phyloP scores from a whole-genome alignment of 2,329 filamentous ascomycete genomes.

The Penicillium sp. region DNA sequence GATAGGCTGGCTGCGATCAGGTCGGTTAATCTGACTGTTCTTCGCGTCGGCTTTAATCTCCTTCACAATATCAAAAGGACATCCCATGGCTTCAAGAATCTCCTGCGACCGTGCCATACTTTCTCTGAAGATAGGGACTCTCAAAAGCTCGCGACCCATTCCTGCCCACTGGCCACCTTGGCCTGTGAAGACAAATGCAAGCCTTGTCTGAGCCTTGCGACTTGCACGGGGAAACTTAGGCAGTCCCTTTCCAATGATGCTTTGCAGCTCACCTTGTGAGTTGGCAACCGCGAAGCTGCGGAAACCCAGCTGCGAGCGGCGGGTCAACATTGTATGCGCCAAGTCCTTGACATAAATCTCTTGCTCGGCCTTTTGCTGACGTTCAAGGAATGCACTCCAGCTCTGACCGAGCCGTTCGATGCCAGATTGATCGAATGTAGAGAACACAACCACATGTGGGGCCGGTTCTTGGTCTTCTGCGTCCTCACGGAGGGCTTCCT shows the following conservation, averaged over 20 bases:
- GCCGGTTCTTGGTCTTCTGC: slow-evolving; percentile 10
- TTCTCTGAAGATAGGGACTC: slow-evolving; percentile 13
- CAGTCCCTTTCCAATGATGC: slow-evolving; percentile 8
- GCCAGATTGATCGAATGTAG: slow-evolving; percentile 18
- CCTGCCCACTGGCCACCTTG: slow-evolving; percentile 45
- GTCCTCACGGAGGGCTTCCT: slow-evolving; percentile 10
- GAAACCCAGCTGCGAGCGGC: slow-evolving; percentile 19
- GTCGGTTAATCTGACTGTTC: slow-evolving; percentile 18
- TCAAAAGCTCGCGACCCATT: slow-evolving; percentile 42
- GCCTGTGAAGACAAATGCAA: slow-evolving; percentile 41
- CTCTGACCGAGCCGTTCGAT: slow-evolving; percentile 15
- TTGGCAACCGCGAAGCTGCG: slow-evolving; percentile 21
- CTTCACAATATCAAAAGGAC: slow-evolving; percentile 27
- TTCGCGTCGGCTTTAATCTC: slow-evolving; percentile 19
- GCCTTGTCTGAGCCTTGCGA: slow-evolving; percentile 13
- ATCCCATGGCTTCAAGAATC: slow-evolving; percentile 15
- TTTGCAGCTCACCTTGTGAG: slow-evolving; percentile 12
- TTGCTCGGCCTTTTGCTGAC: slow-evolving; percentile 6
- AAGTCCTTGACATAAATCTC: slow-evolving; percentile 9
- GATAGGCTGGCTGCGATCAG: slow-evolving; percentile 27
- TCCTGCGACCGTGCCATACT: slow-evolving; percentile 11
- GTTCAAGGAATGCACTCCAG: slow-evolving; percentile 15
- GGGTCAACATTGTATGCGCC: slow-evolving; percentile 18
- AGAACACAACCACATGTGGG: slow-evolving; percentile 18
- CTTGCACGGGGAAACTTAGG: slow-evolving; percentile 15